Base-by-base conservation (phyloP, 148 eudicot species). In the Rhododendron ferrugineum region DNA sequence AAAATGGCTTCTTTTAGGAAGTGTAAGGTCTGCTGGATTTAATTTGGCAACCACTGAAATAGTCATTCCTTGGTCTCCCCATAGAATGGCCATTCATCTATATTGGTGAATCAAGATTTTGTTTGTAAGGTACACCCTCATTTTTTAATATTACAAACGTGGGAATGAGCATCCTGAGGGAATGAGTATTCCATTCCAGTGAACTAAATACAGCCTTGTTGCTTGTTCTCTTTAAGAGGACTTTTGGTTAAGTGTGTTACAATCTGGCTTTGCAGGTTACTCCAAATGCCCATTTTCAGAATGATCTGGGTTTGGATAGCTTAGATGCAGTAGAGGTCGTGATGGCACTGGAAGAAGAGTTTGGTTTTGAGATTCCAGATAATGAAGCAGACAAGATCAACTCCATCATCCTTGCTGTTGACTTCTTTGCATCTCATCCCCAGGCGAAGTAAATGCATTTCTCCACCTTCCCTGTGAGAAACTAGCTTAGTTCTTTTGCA, bases 271-370 rank as follows among this genome's bases (percentile, higher is more conserved):
- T 89, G 84, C 90, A 95, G 98, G 98, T 95, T 42, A 92, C 91
- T 42, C 91, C 93, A 78, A 92, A 87, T 82, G 96, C 98, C 28
- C 93, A 95, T 89, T 95, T 95, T 90, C 95, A 94, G 87, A 93
- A 92, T 64, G 98, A 95, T 84, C 96, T 95, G 56, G 98, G 98
- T 70, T 91, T 94, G 68, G 98, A 95, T 82, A 95, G 98, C 88
- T 93, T 95, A 86, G 98, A 95, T 81, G 77, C 98, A 1, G 98
- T 94, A 70, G 98, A 95, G 91, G 84, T 95, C 54, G 98, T 95
- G 82, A 94, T 94, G 98, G 96, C 98, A 49, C 88, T 95, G 40
- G 98, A 94, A 88, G 98, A 95, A 89, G 98, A 95, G 85, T 95
- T 95, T 81, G 90, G 95, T 36, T 95, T 95, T 79, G 98, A 95